Percentiles rank a stretch among this genome's conserved stretches.
phyloP scores from a whole-genome alignment of 108 stramenopile species.

The Cyclotella sp. region DNA sequence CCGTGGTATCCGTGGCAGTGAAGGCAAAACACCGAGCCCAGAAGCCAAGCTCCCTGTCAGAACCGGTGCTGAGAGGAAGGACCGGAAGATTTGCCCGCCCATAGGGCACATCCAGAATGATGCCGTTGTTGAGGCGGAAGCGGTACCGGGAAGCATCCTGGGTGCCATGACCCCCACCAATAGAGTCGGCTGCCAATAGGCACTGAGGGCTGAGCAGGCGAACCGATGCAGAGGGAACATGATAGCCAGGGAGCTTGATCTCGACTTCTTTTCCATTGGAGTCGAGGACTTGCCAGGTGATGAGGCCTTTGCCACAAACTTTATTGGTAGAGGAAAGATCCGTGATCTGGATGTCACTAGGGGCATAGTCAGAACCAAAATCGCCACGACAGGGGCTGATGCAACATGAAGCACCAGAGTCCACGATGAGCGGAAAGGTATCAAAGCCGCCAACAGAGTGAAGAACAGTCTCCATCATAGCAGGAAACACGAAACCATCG shows the following conservation, averaged over 20 bases:
- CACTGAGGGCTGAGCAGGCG: conserved; percentile 23
- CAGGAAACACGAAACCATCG: too few species aligned
- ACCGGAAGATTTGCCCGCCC: too few species aligned
- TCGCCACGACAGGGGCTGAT: background rate
- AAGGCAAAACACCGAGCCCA: background rate
- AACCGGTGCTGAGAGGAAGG: too few species aligned
- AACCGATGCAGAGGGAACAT: conserved; percentile 4
- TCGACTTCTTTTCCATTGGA: background rate
- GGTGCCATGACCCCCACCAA: background rate
- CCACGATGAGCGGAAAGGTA: background rate
- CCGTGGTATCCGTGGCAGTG: background rate
- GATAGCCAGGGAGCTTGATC: background rate
- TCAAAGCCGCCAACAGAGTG: too few species aligned
- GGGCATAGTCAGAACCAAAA: conserved; percentile 8
- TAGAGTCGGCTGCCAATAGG: background rate
- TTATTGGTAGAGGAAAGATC: conserved; percentile 13
- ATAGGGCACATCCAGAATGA: too few species aligned
- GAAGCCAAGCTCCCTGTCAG: background rate
- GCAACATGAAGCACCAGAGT: background rate
- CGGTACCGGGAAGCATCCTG: background rate
- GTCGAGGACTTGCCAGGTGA: conserved; percentile 6
- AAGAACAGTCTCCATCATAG: too few species aligned
- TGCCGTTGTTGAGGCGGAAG: too few species aligned
- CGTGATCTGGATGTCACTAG: conserved; percentile 8
- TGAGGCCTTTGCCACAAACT: conserved; percentile 9